Conservation (phyloP, 2,329 filamentous ascomycete genomes). For the Ceratocystis albifundus region DNA sequence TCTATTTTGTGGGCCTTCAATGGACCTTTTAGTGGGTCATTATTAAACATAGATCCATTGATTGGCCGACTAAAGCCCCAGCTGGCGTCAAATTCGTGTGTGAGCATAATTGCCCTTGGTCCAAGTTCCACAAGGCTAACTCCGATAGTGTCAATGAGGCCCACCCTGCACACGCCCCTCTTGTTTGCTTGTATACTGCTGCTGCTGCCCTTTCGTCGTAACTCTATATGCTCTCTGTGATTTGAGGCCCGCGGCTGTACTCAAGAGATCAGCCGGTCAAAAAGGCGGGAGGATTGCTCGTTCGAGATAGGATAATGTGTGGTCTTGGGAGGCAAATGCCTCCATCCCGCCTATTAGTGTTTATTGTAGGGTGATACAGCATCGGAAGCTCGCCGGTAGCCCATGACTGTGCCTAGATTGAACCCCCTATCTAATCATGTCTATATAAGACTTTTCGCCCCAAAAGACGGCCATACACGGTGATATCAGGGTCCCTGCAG, state of each 20-base stretch:
- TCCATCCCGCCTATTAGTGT: not conserved
- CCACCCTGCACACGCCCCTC: not conserved
- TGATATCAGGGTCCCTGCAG: not conserved
- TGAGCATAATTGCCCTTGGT: constrained; percentile 7
- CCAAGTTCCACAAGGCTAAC: constrained; percentile 11
- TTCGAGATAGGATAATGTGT: not conserved
- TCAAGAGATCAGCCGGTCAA: not conserved
- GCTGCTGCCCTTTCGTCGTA: not conserved
- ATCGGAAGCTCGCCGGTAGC: not conserved
- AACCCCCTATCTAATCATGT: not conserved
- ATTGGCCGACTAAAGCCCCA: constrained; percentile 4
- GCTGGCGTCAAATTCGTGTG: not conserved
- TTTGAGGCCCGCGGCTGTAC: constrained; percentile 4
- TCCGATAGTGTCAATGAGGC: constrained; percentile 8
- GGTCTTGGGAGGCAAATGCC: not conserved
- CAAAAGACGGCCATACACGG: not conserved
- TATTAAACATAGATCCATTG: not conserved
- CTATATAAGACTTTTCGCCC: not conserved
- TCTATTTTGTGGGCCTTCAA: not conserved
- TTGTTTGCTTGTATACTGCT: not conserved
- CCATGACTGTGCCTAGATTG: not conserved
- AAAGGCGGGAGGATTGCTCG: not conserved
- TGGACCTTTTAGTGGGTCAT: not conserved
- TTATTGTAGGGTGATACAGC: not conserved
- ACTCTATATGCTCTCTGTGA: constrained; percentile 4